Evolutionary conservation across 495 filamentous ascomycete species (phyloP).

Genomic region (Friedmanniomyces simplex): DNA sequence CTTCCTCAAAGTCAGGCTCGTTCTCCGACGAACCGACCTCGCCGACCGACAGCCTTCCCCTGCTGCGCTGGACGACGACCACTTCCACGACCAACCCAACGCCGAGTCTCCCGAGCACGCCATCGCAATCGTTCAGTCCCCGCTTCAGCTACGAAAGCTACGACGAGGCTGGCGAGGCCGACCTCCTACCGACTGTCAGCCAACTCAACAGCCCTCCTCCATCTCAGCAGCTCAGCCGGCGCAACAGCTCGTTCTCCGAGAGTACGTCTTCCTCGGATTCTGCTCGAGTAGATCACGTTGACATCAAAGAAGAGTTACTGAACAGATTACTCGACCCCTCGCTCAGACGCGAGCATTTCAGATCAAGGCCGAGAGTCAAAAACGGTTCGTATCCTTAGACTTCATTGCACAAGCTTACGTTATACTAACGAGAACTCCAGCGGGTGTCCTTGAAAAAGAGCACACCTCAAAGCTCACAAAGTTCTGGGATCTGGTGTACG

Average conservation of each 20-base stretch:
- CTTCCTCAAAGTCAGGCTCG: neutral
- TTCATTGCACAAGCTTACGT: neutral
- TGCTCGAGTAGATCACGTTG: neutral
- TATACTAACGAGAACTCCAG: neutral
- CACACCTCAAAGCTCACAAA: slow-evolving; percentile 2
- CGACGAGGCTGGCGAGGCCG: neutral
- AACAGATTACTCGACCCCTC: neutral
- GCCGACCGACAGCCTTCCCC: neutral
- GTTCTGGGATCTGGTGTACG: neutral
- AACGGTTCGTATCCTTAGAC: neutral
- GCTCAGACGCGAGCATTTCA: neutral
- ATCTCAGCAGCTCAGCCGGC: neutral
- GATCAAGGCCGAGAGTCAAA: neutral
- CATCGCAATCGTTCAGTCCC: neutral
- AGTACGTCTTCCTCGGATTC: neutral
- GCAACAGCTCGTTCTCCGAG: slow-evolving; percentile 2
- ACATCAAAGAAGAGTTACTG: neutral
- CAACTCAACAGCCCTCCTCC: neutral
- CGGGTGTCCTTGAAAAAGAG: slow-evolving; percentile 1
- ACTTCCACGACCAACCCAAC: neutral
- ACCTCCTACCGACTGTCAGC: slow-evolving; percentile 2
- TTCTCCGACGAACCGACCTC: neutral
- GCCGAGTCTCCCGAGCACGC: neutral
- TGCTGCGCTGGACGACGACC: neutral
- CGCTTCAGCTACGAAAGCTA: neutral